Evolutionary conservation across 2,329 filamentous ascomycete species (phyloP).

Genomic region (Rasamsonia emersonii): DNA sequence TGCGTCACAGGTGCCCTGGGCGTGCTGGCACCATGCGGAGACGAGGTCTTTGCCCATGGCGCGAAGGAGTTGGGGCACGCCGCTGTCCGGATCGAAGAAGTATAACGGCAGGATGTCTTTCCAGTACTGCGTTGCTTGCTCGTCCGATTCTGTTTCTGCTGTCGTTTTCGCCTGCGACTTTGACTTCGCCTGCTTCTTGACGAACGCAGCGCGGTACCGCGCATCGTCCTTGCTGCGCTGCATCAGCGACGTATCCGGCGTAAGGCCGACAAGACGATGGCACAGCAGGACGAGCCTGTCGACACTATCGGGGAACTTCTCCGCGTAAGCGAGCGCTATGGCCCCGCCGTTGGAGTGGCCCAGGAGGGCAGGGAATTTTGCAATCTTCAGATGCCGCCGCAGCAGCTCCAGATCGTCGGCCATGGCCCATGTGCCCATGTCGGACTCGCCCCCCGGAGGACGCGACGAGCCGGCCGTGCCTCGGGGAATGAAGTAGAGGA

Average conservation of each 20-base stretch:
- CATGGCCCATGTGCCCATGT: constrained; percentile 16
- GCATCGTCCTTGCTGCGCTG: constrained; percentile 9
- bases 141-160: constrained; percentile 9
- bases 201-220: no score
- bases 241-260: constrained; percentile 6
- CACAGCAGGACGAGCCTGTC: constrained; percentile 16
- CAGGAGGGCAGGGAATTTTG: constrained; percentile 12
- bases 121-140: constrained; percentile 12
- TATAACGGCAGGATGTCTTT: constrained; percentile 15
- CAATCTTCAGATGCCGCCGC: constrained; percentile 14
- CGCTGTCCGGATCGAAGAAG: constrained; percentile 14
- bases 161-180: constrained; percentile 6
- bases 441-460: constrained; percentile 3
- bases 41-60: constrained; percentile 10
- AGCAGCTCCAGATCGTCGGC: constrained; percentile 18
- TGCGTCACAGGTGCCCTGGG: constrained; percentile 8
- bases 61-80: constrained; percentile 9
- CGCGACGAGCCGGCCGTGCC: constrained; percentile 15
- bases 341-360: constrained; percentile 21
- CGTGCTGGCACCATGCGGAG: constrained; percentile 10
- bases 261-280: constrained; percentile 15
- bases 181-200: no score
- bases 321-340: constrained; percentile 20
- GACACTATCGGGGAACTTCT: constrained; percentile 14
- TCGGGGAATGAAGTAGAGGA: constrained; percentile 19